phyloP scores from a whole-genome alignment of 2,329 filamentous ascomycete genomes.

The Epichloe bromicola region DNA sequence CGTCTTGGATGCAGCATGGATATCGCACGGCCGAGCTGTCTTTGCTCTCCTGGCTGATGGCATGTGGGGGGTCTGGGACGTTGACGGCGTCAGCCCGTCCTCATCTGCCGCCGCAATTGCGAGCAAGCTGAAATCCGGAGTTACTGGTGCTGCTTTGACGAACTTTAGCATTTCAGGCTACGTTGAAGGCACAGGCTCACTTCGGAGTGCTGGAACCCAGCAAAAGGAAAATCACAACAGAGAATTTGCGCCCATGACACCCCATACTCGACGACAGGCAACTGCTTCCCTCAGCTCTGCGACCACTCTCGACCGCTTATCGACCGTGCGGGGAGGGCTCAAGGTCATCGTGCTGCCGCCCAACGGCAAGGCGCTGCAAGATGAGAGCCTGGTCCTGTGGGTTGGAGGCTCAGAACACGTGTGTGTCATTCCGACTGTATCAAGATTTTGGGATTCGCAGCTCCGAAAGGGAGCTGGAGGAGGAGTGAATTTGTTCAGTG shows the following conservation, averaged over 20 bases:
- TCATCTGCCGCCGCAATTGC: constrained; percentile 29
- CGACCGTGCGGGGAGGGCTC: constrained; percentile 40
- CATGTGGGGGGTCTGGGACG: constrained; percentile 57
- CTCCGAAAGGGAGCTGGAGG: constrained; percentile 36
- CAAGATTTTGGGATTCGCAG: constrained; percentile 48
- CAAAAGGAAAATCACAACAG: constrained; percentile 25
- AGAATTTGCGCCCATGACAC: constrained; percentile 52
- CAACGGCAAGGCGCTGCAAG: constrained; percentile 28
- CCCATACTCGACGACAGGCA: constrained; percentile 43
- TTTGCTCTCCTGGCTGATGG: constrained; percentile 47
- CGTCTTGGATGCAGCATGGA: constrained; percentile 50
- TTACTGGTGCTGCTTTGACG: constrained; percentile 45
- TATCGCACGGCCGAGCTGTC: constrained; percentile 45
- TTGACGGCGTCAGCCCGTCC: constrained; percentile 42
- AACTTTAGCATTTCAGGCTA: constrained; percentile 45
- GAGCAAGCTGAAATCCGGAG: constrained; percentile 36
- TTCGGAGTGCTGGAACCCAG: constrained; percentile 28
- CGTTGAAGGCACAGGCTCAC: constrained; percentile 44
- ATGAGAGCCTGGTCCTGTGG: constrained; percentile 45
- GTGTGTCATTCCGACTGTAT: constrained; percentile 40
- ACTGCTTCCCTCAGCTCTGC: constrained; percentile 30
- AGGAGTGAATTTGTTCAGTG: constrained; percentile 42
- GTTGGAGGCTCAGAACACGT: constrained; percentile 43
- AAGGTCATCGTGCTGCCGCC: constrained; percentile 32
- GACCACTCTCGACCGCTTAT: constrained; percentile 36